A percentile compares a stretch with the other conserved stretches of the same genome.
Evolutionary conservation across 2,329 filamentous ascomycete species (phyloP).

Genomic region (Xylaria sp.): DNA sequence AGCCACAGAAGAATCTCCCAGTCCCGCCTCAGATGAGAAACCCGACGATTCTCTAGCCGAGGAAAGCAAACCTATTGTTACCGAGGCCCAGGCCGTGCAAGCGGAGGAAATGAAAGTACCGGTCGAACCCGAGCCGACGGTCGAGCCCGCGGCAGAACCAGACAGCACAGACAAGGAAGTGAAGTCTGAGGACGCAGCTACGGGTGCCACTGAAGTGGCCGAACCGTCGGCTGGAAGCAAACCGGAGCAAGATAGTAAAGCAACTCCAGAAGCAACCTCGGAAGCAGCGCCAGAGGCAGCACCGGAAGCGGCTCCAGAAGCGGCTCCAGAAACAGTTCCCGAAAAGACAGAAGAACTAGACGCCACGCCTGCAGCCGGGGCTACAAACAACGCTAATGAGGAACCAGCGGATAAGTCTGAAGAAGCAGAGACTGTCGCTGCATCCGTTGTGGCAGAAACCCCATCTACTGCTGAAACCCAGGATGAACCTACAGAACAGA

Average conservation of each 20-base stretch:
- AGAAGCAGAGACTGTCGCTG: constrained; percentile 8
- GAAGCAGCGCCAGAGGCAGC: neutral
- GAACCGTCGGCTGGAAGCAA: neutral
- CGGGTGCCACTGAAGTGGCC: constrained; percentile 7
- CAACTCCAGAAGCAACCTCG: neutral
- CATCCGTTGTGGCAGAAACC: constrained; percentile 4
- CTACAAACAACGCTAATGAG: neutral
- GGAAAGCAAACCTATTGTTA: constrained; percentile 1
- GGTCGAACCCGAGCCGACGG: constrained; percentile 16
- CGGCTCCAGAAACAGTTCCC: neutral
- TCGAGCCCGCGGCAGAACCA: constrained; percentile 13
- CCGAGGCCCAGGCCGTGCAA: constrained; percentile 1
- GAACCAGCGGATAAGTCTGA: constrained; percentile 18
- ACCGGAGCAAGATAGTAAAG: neutral
- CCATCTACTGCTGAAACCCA: neutral
- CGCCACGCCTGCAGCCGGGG: neutral
- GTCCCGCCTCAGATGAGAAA: constrained; percentile 11
- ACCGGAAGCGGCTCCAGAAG: neutral
- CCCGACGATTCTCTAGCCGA: constrained; percentile 3
- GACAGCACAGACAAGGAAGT: constrained; percentile 14
- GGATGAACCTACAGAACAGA: constrained; percentile 1
- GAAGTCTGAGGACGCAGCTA: constrained; percentile 17
- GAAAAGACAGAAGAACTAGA: constrained; percentile 9
- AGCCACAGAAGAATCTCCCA: constrained; percentile 16
- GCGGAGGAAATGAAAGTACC: constrained; percentile 21